phyloP scores from a whole-genome alignment of 345 rosid genomes.

The Cardamine resedifolia region DNA sequence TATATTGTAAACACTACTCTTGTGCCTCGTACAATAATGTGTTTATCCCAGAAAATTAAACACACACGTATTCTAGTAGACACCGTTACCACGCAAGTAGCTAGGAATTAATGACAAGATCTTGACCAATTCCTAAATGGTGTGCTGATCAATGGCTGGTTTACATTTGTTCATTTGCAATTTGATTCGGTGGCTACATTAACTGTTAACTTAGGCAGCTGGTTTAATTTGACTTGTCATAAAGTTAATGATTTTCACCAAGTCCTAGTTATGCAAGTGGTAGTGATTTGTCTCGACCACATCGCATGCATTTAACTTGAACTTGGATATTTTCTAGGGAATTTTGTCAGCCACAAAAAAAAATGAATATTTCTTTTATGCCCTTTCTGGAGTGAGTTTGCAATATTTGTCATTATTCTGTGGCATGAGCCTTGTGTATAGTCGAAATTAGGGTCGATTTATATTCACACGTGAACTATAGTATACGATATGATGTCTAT shows the following conservation, averaged over 20 bases:
- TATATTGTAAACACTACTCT: not conserved
- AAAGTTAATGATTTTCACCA: not conserved
- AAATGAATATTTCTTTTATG: too few species aligned
- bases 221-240: conserved; percentile 19
- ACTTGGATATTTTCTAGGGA: too few species aligned
- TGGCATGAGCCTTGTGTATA: too few species aligned
- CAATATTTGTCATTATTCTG: too few species aligned
- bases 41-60: not conserved
- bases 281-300: not conserved
- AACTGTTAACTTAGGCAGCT: not conserved
- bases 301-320: conserved; percentile 14
- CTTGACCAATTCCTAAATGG: conserved; percentile 8
- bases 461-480: too few species aligned
- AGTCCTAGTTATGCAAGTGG: not conserved
- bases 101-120: not conserved
- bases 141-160: conserved; percentile 4
- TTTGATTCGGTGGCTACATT: conserved; percentile 8
- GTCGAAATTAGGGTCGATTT: too few species aligned
- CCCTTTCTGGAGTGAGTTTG: too few species aligned
- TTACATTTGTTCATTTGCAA: not conserved
- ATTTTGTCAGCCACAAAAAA: too few species aligned
- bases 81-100: not conserved
- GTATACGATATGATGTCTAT: too few species aligned
- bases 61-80: not conserved
- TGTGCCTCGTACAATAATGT: not conserved